A percentile compares a stretch with the other conserved stretches of the same genome.
Conservation (phyloP, 768 basidiomycete genomes). For the Pleurotus sapidus region DNA sequence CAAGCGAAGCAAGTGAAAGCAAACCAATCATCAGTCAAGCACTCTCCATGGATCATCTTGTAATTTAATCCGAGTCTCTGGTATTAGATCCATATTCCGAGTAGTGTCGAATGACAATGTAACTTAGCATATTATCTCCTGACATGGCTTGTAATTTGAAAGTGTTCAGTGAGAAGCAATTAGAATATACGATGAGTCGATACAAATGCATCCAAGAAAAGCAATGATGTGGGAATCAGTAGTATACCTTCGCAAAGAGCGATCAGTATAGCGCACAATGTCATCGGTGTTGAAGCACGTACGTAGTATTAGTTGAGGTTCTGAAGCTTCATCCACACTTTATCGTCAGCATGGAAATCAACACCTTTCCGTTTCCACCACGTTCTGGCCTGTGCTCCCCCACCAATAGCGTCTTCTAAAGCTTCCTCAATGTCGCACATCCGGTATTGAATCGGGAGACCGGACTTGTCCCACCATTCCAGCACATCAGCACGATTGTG, state of each 20-base stretch:
- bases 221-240: background rate
- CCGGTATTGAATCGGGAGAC: constrained; percentile 78
- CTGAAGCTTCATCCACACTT: constrained; percentile 86
- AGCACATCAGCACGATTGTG: constrained; percentile 80
- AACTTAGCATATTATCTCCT: too few relatives aligned
- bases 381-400: constrained; percentile 67
- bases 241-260: background rate
- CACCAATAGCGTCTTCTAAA: constrained; percentile 80
- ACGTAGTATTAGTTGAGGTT: constrained; percentile 51
- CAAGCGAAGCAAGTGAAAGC: background rate
- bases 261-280: constrained; percentile 11
- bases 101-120: too few relatives aligned
- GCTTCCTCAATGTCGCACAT: constrained; percentile 94
- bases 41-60: too few relatives aligned
- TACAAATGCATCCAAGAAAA: constrained; percentile 4
- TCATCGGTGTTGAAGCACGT: constrained; percentile 11
- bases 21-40: too few relatives aligned
- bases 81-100: too few relatives aligned
- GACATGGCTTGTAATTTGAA: too few relatives aligned
- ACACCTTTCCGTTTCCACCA: constrained; percentile 87
- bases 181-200: background rate
- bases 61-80: too few relatives aligned
- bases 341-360: constrained; percentile 80
- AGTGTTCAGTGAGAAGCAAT: too few relatives aligned
- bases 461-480: constrained; percentile 86